A percentile compares a stretch with the other conserved stretches of the same genome.
These are phyloP conservation scores for Phytophthora vignae DNA, from an alignment of 352 stramenopile genomes.

Conservation along the genomic window DNA sequence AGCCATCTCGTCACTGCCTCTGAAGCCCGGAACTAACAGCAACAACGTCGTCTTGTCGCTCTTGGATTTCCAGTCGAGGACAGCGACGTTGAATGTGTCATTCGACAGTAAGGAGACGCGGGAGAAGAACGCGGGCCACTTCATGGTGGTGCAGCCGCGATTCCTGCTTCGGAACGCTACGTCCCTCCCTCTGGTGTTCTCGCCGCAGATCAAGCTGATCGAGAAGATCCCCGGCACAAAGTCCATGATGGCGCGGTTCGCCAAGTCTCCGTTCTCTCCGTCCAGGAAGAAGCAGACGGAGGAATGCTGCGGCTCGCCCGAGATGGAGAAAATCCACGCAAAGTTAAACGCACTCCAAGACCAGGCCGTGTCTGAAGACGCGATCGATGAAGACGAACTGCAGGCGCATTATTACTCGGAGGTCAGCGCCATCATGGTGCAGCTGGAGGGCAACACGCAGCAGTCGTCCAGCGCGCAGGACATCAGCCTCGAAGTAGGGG, in stretches of 20 bases:
- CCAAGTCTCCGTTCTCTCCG: constrained; percentile 56
- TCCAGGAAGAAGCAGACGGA: constrained; percentile 50
- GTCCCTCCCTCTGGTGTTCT: constrained; percentile 57
- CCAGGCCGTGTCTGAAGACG: constrained; percentile 32
- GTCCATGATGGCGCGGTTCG: constrained; percentile 51
- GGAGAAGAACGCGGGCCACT: constrained; percentile 54
- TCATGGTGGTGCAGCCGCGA: constrained; percentile 70
- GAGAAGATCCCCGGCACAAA: constrained; percentile 67
- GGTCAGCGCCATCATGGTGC: constrained; percentile 64
- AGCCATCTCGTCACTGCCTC: constrained; percentile 25
- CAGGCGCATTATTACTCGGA: constrained; percentile 82
- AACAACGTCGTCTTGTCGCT: constrained; percentile 57
- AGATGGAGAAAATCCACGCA: constrained; percentile 76
- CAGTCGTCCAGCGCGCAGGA: constrained; percentile 62
- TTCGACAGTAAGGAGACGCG: constrained; percentile 58
- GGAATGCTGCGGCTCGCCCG: constrained; percentile 61
- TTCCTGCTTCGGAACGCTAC: constrained; percentile 77
- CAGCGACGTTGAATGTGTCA: constrained; percentile 70
- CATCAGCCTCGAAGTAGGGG: constrained; percentile 68
- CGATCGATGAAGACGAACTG: constrained; percentile 49
- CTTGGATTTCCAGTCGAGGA: constrained; percentile 63
- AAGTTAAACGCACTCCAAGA: constrained; percentile 72
- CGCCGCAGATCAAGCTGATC: constrained; percentile 59
- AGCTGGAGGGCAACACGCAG: constrained; percentile 68
- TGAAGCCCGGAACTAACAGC: constrained; percentile 22